These are phyloP conservation scores for Elsinoe batatas DNA, from an alignment of 2,329 filamentous ascomycete species.

Conservation along the genomic window DNA sequence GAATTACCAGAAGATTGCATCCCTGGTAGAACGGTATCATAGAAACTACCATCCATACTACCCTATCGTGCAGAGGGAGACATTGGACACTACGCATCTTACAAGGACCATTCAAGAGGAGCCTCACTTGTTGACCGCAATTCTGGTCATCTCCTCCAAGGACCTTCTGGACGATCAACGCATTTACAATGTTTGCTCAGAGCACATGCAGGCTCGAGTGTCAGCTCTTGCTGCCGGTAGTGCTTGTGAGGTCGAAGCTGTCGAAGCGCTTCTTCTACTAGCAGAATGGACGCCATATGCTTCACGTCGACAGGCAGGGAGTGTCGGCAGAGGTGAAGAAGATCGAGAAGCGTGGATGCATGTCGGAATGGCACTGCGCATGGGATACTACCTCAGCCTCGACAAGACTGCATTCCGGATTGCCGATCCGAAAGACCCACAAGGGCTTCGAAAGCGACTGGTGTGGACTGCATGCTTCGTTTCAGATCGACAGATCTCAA, in stretches of 20 bases:
- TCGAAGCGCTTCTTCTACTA: slow-evolving; percentile 59
- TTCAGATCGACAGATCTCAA: slow-evolving; percentile 58
- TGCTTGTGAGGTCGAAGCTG: slow-evolving; percentile 58
- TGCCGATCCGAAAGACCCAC: slow-evolving; percentile 47
- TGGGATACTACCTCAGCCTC: slow-evolving; percentile 60
- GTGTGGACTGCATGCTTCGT: slow-evolving; percentile 62
- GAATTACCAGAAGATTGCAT: slow-evolving; percentile 39
- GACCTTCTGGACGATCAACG: slow-evolving; percentile 55
- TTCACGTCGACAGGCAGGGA: slow-evolving; percentile 48
- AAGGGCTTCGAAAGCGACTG: slow-evolving; percentile 53
- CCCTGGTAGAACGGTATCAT: slow-evolving; percentile 49
- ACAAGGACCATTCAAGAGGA: slow-evolving; percentile 50
- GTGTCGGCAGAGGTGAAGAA: slow-evolving; percentile 61
- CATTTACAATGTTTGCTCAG: slow-evolving; percentile 56
- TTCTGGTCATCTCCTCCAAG: slow-evolving; percentile 61
- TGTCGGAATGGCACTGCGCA: slow-evolving; percentile 58
- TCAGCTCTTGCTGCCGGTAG: slow-evolving; percentile 57
- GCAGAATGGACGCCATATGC: slow-evolving; percentile 66
- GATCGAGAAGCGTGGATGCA: slow-evolving; percentile 71
- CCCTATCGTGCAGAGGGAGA: slow-evolving; percentile 53
- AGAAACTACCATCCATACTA: slow-evolving; percentile 61
- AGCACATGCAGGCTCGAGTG: slow-evolving; percentile 60
- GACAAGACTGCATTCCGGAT: slow-evolving; percentile 59
- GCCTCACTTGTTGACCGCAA: slow-evolving; percentile 58
- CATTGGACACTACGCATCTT: slow-evolving; percentile 46